Base-by-base conservation (phyloP, 2,329 filamentous ascomycete genomes). In the Cryoendolithus antarcticus region DNA sequence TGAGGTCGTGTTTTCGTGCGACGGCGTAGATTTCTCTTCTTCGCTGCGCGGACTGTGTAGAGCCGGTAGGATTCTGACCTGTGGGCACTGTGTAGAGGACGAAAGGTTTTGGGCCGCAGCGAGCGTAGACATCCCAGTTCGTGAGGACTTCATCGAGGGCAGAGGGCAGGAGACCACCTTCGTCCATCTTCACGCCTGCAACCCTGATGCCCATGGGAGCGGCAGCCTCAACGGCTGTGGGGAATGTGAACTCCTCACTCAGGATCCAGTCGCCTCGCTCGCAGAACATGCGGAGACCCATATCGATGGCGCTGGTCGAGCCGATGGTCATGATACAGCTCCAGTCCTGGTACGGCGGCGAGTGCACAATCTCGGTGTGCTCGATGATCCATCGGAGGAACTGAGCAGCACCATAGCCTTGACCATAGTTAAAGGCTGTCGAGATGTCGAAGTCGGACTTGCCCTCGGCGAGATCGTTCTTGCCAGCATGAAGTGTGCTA, bases 301-400 rank as follows among this genome's bases (percentile, higher is more conserved):
- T 81, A 54, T 96, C 91, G 48, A 93, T 72, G 0, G 84, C 80
- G 15, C 77, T 85, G 0, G 91, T 96, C 61, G 80, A 91, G 38
- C 89, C 91, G 31, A 89, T 74, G 2, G 80, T 88, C 65, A 95
- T 71, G 39, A 78, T 80, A 52, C 84, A 84, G 47, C 75, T 71
- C 91, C 91, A 98, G 64, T 98, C 88, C 11, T 79, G 72, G 58
- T 96, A 96, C 0, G 84, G 85, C 10, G 89, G 88, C 44, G 76
- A 71, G 61, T 86, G 84, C 10, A 94, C 77, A 40, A 96, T 76
- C 64, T 98, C 89, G 0, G 88, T 93, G 63, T 96, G 91, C 66
- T 98, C 91, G 0, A 88, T 93, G 37, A 96, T 71, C 65, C 83
- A 96, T 44, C 91, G 79, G 46, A 95, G 67, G 60, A 98, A 70